Percentiles rank a stretch among this genome's conserved stretches.
phyloP scores from a whole-genome alignment of 2,329 filamentous ascomycete genomes.

The Pezicula carpinea region DNA sequence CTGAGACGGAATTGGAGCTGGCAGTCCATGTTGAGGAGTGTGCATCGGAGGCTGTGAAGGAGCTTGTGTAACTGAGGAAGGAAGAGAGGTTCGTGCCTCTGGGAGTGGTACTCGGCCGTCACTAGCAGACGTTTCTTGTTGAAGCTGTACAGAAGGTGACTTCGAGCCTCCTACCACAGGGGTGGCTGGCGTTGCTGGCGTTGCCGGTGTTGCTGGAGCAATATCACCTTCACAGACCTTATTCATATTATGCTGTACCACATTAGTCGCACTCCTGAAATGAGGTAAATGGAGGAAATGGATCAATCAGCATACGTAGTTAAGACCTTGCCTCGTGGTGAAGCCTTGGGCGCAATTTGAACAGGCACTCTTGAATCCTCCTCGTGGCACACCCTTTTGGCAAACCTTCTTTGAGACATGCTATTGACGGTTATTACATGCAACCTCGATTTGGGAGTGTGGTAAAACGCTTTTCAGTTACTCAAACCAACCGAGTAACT shows the following conservation, averaged over 20 bases:
- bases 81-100: slow-evolving; percentile 1
- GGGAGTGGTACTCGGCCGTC: background rate
- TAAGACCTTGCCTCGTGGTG: slow-evolving; percentile 17
- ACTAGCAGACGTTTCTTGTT: slow-evolving; percentile 5
- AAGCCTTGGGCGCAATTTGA: slow-evolving; percentile 16
- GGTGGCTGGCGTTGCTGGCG: background rate
- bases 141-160: background rate
- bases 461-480: too few species aligned
- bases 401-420: slow-evolving; percentile 11
- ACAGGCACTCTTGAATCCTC: slow-evolving; percentile 15
- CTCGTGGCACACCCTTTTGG: slow-evolving; percentile 7
- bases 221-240: slow-evolving; percentile 7
- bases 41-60: slow-evolving; percentile 9
- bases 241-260: slow-evolving; percentile 5
- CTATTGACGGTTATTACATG: slow-evolving; percentile 1
- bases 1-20: slow-evolving; percentile 2
- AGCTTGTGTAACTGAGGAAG: background rate
- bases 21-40: slow-evolving; percentile 4
- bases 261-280: background rate
- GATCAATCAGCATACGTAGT: slow-evolving; percentile 9
- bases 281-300: background rate
- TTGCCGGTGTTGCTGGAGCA: slow-evolving; percentile 1
- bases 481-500: background rate
- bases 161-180: background rate
- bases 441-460: background rate